Conservation (phyloP, 345 rosid genomes). For the Salix brachista region DNA sequence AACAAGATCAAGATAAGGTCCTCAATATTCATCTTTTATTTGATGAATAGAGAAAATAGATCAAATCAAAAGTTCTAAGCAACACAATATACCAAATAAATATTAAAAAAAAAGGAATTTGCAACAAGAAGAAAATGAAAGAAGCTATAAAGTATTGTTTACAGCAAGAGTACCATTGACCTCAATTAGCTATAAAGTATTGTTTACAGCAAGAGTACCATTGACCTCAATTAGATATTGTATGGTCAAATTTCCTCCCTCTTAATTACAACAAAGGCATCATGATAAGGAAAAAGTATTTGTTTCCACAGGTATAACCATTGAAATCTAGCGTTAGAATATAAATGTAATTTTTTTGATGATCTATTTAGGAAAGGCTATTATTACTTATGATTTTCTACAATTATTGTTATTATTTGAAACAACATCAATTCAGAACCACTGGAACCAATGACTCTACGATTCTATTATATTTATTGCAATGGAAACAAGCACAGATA, state of each 20-base stretch:
- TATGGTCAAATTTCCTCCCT: neutral
- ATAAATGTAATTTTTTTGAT: neutral
- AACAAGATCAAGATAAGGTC: too few relatives aligned
- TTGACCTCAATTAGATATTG: neutral
- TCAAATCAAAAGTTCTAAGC: too few relatives aligned
- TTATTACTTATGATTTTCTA: neutral
- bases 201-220: neutral
- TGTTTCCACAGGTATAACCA: neutral
- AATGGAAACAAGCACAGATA: neutral
- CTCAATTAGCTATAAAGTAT: neutral
- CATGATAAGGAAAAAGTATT: neutral
- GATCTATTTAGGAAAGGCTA: neutral
- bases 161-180: neutral
- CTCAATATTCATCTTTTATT: too few relatives aligned
- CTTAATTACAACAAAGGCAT: neutral
- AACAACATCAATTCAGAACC: neutral
- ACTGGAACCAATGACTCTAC: neutral
- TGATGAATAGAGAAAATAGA: too few relatives aligned
- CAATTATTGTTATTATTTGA: neutral
- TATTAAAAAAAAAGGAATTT: too few relatives aligned
- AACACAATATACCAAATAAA: too few relatives aligned
- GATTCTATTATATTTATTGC: neutral
- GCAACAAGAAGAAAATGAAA: neutral
- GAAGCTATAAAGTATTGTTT: neutral
- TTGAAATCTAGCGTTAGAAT: too few relatives aligned